Percentiles rank a stretch among this genome's conserved stretches.
These are phyloP conservation scores for Colletotrichum sojae DNA, from an alignment of 2,329 filamentous ascomycete species.

Conservation along the genomic window DNA sequence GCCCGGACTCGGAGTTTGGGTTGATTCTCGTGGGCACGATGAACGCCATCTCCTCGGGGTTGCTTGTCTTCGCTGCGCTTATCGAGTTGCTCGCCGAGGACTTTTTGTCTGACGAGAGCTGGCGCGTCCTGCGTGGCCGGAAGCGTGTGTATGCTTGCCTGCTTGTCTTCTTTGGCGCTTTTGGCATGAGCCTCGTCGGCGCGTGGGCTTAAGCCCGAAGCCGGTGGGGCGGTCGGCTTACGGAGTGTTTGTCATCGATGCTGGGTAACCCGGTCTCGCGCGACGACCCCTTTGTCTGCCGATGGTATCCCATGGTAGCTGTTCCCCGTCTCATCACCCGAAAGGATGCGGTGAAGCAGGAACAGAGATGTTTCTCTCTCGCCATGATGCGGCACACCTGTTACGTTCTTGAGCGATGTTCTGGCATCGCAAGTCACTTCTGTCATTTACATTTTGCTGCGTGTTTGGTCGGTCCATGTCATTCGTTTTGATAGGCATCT, in stretches of 20 bases:
- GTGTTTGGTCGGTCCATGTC: not conserved
- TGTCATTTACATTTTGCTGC: too few species aligned
- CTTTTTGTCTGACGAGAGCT: slow-evolving; percentile 76
- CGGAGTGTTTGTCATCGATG: not conserved
- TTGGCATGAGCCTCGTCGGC: slow-evolving; percentile 74
- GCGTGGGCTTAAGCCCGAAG: slow-evolving; percentile 67
- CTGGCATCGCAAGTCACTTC: not conserved
- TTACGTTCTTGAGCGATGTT: not conserved
- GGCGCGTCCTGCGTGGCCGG: slow-evolving; percentile 67
- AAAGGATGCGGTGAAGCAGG: slow-evolving; percentile 12
- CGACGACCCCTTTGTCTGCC: not conserved
- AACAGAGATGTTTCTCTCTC: not conserved
- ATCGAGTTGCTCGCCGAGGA: slow-evolving; percentile 82
- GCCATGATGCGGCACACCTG: not conserved
- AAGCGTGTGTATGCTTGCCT: slow-evolving; percentile 68
- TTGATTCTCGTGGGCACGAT: slow-evolving; percentile 81
- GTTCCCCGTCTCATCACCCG: not conserved
- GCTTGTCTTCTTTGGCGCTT: slow-evolving; percentile 71
- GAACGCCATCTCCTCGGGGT: slow-evolving; percentile 79
- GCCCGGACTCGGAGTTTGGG: slow-evolving; percentile 75
- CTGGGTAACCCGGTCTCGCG: not conserved
- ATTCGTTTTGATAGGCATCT: not conserved
- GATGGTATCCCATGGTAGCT: too few species aligned
- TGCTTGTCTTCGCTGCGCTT: slow-evolving; percentile 80
- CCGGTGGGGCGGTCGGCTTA: not conserved